Percentiles rank a stretch among this genome's conserved stretches.
These are phyloP conservation scores for Calocera viscosa DNA, from an alignment of 768 basidiomycete species.

Conservation along the genomic window DNA sequence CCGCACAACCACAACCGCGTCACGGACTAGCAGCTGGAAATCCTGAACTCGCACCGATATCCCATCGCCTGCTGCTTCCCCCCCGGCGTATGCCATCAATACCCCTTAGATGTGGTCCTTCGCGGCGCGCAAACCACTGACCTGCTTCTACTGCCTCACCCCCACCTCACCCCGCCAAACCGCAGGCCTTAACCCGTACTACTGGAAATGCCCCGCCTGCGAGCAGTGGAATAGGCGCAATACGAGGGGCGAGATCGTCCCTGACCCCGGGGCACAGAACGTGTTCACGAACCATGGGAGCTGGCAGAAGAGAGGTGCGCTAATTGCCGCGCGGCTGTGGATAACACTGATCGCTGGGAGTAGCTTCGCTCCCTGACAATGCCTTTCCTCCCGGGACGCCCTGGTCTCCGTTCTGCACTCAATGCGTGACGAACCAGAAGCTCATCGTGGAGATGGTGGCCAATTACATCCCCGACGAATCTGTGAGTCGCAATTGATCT, in stretches of 20 bases:
- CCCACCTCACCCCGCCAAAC: not conserved
- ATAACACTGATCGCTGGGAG: not conserved
- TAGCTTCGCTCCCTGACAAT: not conserved
- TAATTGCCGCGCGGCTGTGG: not conserved
- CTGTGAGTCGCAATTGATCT: constrained; percentile 41
- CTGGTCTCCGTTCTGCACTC: constrained; percentile 52
- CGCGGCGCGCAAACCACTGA: not conserved
- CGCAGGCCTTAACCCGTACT: not conserved
- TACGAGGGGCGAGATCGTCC: not conserved
- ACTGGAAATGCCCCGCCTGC: not conserved
- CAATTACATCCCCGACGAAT: constrained; percentile 72
- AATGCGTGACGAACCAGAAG: constrained; percentile 87
- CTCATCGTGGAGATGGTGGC: constrained; percentile 75
- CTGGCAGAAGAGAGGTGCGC: not conserved
- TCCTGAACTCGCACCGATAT: not conserved
- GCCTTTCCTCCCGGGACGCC: not conserved
- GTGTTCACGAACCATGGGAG: not conserved
- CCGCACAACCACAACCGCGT: not conserved
- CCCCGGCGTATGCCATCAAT: not conserved
- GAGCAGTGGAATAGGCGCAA: not conserved
- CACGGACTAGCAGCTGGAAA: not conserved
- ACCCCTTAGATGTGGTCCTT: not conserved
- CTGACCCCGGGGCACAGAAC: not conserved
- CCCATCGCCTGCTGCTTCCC: not conserved
- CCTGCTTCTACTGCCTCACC: not conserved